phyloP scores from a whole-genome alignment of 2,329 filamentous ascomycete genomes.

The Cordyceps farinosa region DNA sequence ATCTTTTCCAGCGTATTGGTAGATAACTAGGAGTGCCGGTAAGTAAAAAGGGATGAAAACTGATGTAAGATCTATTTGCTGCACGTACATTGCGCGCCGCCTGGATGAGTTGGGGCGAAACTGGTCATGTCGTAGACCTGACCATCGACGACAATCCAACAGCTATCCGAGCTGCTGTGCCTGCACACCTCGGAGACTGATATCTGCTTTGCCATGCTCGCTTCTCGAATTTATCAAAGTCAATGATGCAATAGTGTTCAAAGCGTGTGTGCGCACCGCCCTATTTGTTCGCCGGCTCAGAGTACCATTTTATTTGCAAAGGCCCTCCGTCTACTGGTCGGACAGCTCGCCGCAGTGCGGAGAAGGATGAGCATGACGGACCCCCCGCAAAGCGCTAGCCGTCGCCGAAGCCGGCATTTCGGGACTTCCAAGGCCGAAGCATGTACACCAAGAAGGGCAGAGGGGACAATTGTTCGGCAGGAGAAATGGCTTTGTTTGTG shows the following conservation, averaged over 20 bases:
- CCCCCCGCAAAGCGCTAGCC: background rate
- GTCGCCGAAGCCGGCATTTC: background rate
- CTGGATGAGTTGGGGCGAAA: slow-evolving; percentile 25
- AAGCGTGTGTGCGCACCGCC: background rate
- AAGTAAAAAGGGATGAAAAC: too few relatives aligned
- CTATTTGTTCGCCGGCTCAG: background rate
- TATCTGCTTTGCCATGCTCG: slow-evolving; percentile 26
- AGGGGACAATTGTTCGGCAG: too few relatives aligned
- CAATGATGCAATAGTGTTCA: background rate
- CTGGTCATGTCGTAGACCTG: slow-evolving; percentile 55
- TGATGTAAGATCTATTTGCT: too few relatives aligned
- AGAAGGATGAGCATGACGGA: background rate
- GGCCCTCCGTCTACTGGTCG: background rate
- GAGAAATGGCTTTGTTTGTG: background rate
- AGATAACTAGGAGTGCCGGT: slow-evolving; percentile 22
- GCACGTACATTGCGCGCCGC: slow-evolving; percentile 21
- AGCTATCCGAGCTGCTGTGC: slow-evolving; percentile 45
- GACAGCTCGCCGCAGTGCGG: background rate
- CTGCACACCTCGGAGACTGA: slow-evolving; percentile 41
- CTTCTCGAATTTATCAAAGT: background rate
- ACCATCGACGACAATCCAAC: slow-evolving; percentile 66
- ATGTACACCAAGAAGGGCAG: too few relatives aligned
- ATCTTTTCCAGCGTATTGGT: slow-evolving; percentile 26
- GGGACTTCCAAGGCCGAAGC: background rate
- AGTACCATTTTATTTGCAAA: background rate